Base-by-base conservation (phyloP, 331 rosid genomes). In the Quercus phellos region DNA sequence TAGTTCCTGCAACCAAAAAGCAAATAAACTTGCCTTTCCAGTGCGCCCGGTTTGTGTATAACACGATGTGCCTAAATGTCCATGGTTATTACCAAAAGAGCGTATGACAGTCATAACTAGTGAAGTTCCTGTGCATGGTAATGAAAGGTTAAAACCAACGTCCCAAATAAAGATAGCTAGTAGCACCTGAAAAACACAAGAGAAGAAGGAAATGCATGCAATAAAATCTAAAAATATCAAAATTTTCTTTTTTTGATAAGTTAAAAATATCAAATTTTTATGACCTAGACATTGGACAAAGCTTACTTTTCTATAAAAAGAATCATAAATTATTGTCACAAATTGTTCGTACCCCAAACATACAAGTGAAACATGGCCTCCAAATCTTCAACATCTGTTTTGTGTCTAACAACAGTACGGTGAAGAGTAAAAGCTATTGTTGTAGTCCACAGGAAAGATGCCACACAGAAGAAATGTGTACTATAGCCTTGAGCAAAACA, bases 401-500 rank as follows among this genome's bases (percentile, higher is more conserved):
- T 95, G 85, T 95, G 98, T 79, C 84, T 86, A 53, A 95, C 99
- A 78, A 93, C 99, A 35, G 98, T 93, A 26, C 98, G 97, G 81
- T 95, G 99, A 22, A 95, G 94, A 79, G 99, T 95, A 78, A 95
- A 95, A 55, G 99, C 96, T 77, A 95, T 93, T 8, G 96, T 90
- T 35, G 96, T 95, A 42, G 99, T 95, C 99, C 99, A 95, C 17
- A 95, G 86, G 92, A 95, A 95, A 73, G 99, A 95, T 46, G 99
- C 98, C 83, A 95, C 98, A 60, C 93, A 89, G 75, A 95, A 95
- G 88, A 95, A 91, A 93, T 95, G 99, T 11, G 98, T 85, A 81
- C 87, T 90, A 63, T 93, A 95, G 70, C 97, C 96, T 79, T 93
- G 96, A 81, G 91, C 89, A 86, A 87, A 91, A 81, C 99, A 95